Conservation (phyloP, 306 rosid species). For the Styphnolobium japonicum region DNA sequence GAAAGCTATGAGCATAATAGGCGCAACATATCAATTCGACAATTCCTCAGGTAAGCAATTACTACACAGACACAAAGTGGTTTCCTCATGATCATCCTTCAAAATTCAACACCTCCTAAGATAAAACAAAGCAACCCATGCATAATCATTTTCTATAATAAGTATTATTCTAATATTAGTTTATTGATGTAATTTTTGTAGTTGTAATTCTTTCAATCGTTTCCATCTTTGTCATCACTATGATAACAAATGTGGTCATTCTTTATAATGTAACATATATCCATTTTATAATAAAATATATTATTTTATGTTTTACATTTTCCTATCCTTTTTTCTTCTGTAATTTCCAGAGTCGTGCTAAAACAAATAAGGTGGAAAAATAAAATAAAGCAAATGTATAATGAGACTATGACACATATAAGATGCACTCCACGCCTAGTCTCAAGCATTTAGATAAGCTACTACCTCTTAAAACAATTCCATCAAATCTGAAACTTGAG, state of each 20-base stretch:
- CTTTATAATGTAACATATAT: not conserved
- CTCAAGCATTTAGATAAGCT: not conserved
- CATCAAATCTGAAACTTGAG: too few relatives aligned
- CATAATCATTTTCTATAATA: not conserved
- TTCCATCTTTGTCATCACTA: not conserved
- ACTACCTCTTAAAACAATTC: too few relatives aligned
- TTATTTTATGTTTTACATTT: not conserved
- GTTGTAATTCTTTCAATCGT: constrained; percentile 32
- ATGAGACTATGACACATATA: not conserved
- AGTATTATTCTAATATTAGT: not conserved
- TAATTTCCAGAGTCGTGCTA: not conserved
- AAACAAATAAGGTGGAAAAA: not conserved
- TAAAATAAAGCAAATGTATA: not conserved
- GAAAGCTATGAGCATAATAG: too few relatives aligned
- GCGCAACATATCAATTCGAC: too few relatives aligned
- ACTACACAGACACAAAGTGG: constrained; percentile 52
- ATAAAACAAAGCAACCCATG: not conserved
- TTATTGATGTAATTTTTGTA: not conserved
- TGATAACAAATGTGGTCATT: not conserved
- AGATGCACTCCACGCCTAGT: not conserved
- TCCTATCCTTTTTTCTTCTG: not conserved
- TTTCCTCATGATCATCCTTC: constrained; percentile 65
- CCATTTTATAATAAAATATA: not conserved
- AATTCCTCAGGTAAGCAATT: too few relatives aligned
- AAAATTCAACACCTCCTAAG: constrained; percentile 44